Conservation (phyloP, 2,329 filamentous ascomycete species). For the Kalaharituber pfeilii region DNA sequence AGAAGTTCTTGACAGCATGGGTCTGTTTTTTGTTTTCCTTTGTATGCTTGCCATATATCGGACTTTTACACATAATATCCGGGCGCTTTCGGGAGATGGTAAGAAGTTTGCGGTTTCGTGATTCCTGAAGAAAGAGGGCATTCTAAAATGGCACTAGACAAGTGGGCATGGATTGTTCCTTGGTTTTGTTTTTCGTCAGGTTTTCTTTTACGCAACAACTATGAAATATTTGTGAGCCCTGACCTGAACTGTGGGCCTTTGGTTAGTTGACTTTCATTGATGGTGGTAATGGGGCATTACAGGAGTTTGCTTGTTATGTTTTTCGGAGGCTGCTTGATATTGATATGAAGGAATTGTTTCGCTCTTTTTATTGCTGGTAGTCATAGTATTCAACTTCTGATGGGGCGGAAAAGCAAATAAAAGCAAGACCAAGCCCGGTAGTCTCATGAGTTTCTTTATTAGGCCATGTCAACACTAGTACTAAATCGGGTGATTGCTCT, state of each 20-base stretch:
- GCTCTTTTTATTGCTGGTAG: background rate
- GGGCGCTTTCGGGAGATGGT: background rate
- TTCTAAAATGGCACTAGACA: background rate
- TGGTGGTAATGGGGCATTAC: background rate
- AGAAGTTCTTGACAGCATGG: background rate
- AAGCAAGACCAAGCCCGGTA: no score
- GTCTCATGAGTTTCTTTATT: no score
- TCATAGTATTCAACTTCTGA: background rate
- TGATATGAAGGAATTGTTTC: background rate
- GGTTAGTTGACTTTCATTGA: background rate
- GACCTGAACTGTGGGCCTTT: conserved; percentile 1
- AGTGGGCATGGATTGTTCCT: background rate
- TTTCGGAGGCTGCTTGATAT: background rate
- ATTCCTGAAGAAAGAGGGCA: background rate
- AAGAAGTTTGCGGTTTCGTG: background rate
- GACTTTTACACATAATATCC: background rate
- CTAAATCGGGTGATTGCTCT: no score
- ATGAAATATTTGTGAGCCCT: conserved; percentile 2
- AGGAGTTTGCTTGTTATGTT: background rate
- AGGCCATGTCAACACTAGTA: no score
- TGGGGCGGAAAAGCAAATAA: background rate
- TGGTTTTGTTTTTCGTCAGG: conserved; percentile 1
- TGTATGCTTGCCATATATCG: background rate
- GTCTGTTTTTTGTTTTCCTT: background rate
- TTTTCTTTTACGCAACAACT: conserved; percentile 1